A percentile compares a stretch with the other conserved stretches of the same genome.
Evolutionary conservation across 768 basidiomycete species (phyloP).

Genomic region (Leccinum barrowsii): DNA sequence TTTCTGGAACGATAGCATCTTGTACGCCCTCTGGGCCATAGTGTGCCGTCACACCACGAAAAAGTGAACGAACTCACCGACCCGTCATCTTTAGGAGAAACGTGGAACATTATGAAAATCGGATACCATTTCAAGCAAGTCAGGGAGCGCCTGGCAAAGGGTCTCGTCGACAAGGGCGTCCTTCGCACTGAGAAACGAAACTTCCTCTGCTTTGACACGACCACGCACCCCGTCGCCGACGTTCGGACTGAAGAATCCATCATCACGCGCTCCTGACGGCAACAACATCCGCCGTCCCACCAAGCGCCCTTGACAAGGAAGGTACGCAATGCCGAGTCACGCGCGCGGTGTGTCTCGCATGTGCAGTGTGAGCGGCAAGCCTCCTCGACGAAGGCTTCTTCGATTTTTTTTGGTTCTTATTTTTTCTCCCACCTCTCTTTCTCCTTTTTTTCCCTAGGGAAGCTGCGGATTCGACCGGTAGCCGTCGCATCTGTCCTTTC

Average conservation of each 20-base stretch:
- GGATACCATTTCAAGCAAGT: constrained; percentile 99
- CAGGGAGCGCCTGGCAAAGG: constrained; percentile 93
- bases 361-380: constrained; percentile 90
- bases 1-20: constrained; percentile 99
- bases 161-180: constrained; percentile 97
- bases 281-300: constrained; percentile 76
- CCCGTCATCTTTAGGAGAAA: constrained; percentile 67
- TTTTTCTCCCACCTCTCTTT: not conserved
- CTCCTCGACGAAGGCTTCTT: constrained; percentile 66
- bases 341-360: constrained; percentile 82
- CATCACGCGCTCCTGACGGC: constrained; percentile 75
- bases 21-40: constrained; percentile 78
- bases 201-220: constrained; percentile 99
- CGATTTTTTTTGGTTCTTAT: not conserved
- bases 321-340: constrained; percentile 76
- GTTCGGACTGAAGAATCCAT: constrained; percentile 85
- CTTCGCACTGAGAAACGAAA: constrained; percentile 99
- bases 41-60: not conserved
- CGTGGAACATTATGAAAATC: constrained; percentile 99
- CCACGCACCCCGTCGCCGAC: constrained; percentile 96
- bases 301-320: constrained; percentile 69
- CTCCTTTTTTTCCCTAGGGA: not conserved
- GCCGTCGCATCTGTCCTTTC: not conserved
- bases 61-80: not conserved
- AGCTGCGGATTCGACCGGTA: not conserved